Base-by-base conservation (phyloP, 495 filamentous ascomycete species). In the Penicillium pancosmium region DNA sequence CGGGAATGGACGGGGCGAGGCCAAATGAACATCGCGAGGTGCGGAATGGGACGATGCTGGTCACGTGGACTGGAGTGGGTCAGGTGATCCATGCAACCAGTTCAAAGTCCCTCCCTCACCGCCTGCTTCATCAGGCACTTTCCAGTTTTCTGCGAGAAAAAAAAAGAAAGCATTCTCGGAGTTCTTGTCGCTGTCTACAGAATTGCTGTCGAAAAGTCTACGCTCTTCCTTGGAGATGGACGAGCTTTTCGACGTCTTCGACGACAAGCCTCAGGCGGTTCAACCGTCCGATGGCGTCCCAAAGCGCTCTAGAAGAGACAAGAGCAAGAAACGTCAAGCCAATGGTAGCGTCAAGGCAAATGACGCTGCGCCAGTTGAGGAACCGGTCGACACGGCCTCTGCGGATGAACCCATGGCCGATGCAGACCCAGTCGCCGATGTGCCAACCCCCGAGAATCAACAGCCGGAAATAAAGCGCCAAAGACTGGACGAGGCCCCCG, bases 231-330 rank as follows among this genome's bases (percentile, higher is more conserved):
- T 49, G 66, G 71, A 57, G 56, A 91, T 91, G 89, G 89, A 92
- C 69, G 89, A 92, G 55, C 81, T 94, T 33, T 96, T 94, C 65
- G 86, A 90, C 59, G 91, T 93, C 55, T 93, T 96, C 69, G 87
- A 92, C 48, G 84, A 89, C 64, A 77, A 81, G 67, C 78, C 87
- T 50, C 78, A 82, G 59, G 73, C 74, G 54, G 63, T 50, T 25
- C 68, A 61, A 49, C 63, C 69, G 25, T 65, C 66, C 15, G 68
- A 67, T 48, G 67, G 41, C 43, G 50, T 66, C 56, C 60, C 68
- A 33, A 71, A 71, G 57, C 78, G 74, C 61, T 50, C 46, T 5
- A 59, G 54, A 43, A 59, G 54, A 50, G 46, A 88, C 64, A 88
- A 82, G 70, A 84, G 71, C 73, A 91, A 88, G 75, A 93, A 94